These are phyloP conservation scores for Angomonas ambiguus DNA, from an alignment of 208 protist genomes.

Conservation along the genomic window DNA sequence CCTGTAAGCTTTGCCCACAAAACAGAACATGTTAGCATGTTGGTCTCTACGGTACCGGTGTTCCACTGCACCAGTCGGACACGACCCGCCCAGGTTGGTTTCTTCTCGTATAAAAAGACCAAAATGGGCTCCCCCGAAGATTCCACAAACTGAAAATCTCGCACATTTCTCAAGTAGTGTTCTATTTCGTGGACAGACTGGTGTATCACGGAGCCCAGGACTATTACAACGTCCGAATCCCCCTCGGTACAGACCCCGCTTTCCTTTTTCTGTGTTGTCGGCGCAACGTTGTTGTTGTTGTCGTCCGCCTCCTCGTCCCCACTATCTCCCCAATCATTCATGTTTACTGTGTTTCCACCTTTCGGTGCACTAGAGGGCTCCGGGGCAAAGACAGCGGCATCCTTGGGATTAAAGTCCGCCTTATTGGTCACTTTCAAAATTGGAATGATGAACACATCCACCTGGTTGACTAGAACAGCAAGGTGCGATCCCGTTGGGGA, in stretches of 20 bases:
- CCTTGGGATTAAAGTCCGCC: slow-evolving; percentile 4
- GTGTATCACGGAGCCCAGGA: slow-evolving; percentile 37
- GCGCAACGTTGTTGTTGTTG: not conserved
- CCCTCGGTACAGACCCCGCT: not conserved
- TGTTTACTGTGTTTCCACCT: not conserved
- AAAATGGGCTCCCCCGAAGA: slow-evolving; percentile 71
- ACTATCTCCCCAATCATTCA: slow-evolving; percentile 82
- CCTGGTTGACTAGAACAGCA: slow-evolving; percentile 60
- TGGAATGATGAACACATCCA: slow-evolving; percentile 64
- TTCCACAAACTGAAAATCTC: slow-evolving; percentile 84
- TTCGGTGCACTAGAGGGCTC: slow-evolving; percentile 1
- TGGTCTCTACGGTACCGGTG: slow-evolving; percentile 62
- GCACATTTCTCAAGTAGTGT: slow-evolving; percentile 60
- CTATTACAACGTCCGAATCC: slow-evolving; percentile 18
- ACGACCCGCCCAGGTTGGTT: slow-evolving; percentile 82
- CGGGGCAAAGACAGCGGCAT: not conserved
- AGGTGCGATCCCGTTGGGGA: slow-evolving; percentile 56
- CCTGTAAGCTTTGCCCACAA: slow-evolving; percentile 64
- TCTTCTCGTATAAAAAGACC: slow-evolving; percentile 69
- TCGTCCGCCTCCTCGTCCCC: slow-evolving; percentile 62
- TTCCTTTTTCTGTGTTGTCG: not conserved
- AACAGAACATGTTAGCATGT: slow-evolving; percentile 79
- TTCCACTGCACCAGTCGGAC: slow-evolving; percentile 79
- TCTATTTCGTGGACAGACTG: slow-evolving; percentile 40
- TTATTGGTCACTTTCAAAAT: slow-evolving; percentile 24